Percentiles rank a stretch among this genome's conserved stretches.
phyloP scores from a whole-genome alignment of 164 flowering plant species.

The Vitis rotundifolia region DNA sequence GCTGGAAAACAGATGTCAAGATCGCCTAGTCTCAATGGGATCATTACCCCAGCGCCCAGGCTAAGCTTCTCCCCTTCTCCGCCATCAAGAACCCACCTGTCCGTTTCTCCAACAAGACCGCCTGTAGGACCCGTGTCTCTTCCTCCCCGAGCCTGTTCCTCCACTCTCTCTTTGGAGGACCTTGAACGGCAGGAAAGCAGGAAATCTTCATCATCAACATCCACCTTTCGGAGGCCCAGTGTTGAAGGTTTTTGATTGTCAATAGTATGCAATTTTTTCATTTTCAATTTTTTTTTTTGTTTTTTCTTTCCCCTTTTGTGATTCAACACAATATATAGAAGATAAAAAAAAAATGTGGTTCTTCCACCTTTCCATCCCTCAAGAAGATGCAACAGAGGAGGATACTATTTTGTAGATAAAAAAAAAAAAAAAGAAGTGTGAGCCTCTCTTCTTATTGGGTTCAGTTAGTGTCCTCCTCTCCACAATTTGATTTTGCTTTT shows the following conservation, averaged over 20 bases:
- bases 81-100: slow-evolving; percentile 43
- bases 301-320: slow-evolving; percentile 3
- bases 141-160: slow-evolving; percentile 64
- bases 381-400: slow-evolving; percentile 22
- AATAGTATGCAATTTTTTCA: slow-evolving; percentile 34
- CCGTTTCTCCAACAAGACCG: slow-evolving; percentile 45
- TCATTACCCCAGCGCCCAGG: slow-evolving; percentile 43
- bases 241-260: slow-evolving; percentile 82
- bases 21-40: slow-evolving; percentile 82
- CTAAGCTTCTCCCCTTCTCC: slow-evolving; percentile 64
- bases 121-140: slow-evolving; percentile 33
- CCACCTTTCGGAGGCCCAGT: slow-evolving; percentile 50
- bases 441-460: slow-evolving; percentile 17
- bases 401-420: slow-evolving; percentile 49
- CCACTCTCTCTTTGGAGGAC: slow-evolving; percentile 53
- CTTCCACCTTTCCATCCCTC: slow-evolving; percentile 38
- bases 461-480: slow-evolving; percentile 15
- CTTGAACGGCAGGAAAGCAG: slow-evolving; percentile 52
- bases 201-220: slow-evolving; percentile 46
- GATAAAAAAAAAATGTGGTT: slow-evolving; percentile 29
- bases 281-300: slow-evolving; percentile 10
- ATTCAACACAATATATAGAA: slow-evolving; percentile 38
- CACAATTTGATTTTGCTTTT: background rate
- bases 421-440: slow-evolving; percentile 4
- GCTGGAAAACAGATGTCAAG: slow-evolving; percentile 60